Evolutionary conservation across 495 filamentous ascomycete species (phyloP), one percentile per base, ranked within the genome.

Genomic region (Talaromyces liani): DNA sequence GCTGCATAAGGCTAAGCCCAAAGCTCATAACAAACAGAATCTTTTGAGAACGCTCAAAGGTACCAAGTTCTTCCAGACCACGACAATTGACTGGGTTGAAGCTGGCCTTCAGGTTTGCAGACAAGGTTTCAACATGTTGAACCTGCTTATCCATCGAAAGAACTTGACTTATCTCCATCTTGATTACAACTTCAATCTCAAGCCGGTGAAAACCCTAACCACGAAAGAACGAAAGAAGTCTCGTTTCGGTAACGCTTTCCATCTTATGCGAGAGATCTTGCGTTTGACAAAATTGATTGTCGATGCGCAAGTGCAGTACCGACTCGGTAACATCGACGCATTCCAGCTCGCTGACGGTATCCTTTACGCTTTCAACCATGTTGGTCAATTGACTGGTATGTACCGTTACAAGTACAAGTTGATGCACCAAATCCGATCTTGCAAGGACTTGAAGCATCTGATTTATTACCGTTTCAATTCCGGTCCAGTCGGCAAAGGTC

Each of bases 391-490:
- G 60, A 99, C 95, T 27, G 95, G 95, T 69, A 99, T 99, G 95
- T 99, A 99, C 78, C 91, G 95, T 29, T 99, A 99, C 85, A 99
- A 99, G 82, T 99, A 99, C 80, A 99, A 99, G 80, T 84, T 99
- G 39, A 99, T 99, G 95, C 95, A 99, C 74, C 95, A 99, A 76
- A 98, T 99, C 69, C 92, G 95, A 56, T 94, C 95, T 2, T 99
- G 95, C 80, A 99, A 99, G 73, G 95, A 99, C 77, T 77, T 99
- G 70, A 99, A 99, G 84, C 95, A 99, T 85, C 73, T 99, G 59
- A 97, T 99, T 66, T 99, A 99, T 79, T 97, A 99, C 73, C 91
- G 95, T 14, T 99, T 99, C 80, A 99, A 99, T 74, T 93, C 93
- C 36, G 94, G 93, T 0, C 90, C 95, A 24, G 95, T 99, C 51